A percentile compares a stretch with the other conserved stretches of the same genome.
phyloP scores from a whole-genome alignment of 164 flowering plant genomes.

The Cinnamomum micranthum region DNA sequence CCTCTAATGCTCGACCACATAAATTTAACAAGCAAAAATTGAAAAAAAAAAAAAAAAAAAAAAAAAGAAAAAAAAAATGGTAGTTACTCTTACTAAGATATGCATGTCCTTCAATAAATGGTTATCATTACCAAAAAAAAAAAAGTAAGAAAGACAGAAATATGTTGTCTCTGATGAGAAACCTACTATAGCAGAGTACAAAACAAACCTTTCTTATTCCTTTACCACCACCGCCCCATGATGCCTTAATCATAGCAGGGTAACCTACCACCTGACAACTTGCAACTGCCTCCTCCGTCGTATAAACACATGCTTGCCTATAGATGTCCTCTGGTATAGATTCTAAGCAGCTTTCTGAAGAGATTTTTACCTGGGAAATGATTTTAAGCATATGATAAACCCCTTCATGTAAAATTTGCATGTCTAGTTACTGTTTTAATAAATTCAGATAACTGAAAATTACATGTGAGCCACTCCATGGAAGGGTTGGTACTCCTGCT shows the following conservation, averaged over 20 bases:
- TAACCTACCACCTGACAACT: constrained; percentile 99
- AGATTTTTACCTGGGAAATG: constrained; percentile 74
- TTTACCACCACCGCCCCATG: constrained; percentile 99
- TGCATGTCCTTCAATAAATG: neutral
- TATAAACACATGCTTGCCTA: constrained; percentile 85
- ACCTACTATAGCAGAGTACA: neutral
- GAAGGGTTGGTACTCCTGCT: constrained; percentile 96
- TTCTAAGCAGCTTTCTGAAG: constrained; percentile 68
- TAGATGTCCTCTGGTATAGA: constrained; percentile 81
- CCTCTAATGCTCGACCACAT: too few relatives aligned
- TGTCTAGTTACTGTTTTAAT: neutral
- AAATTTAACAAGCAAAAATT: too few relatives aligned
- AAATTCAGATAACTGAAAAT: neutral
- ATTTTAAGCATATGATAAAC: neutral
- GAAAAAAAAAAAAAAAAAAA: too few relatives aligned
- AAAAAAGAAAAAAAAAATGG: too few relatives aligned
- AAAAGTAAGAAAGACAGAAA: neutral
- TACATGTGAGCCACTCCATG: constrained; percentile 99
- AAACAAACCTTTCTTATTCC: constrained; percentile 96
- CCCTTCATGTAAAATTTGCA: neutral
- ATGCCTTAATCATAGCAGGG: constrained; percentile 99
- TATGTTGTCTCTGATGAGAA: neutral
- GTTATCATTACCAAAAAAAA: neutral
- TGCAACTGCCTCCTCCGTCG: constrained; percentile 94
- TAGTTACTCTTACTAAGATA: too few relatives aligned